Evolutionary conservation across 495 filamentous ascomycete species (phyloP), one percentile per base, ranked within the genome.

Genomic region (Hypoxylon intermedium): DNA sequence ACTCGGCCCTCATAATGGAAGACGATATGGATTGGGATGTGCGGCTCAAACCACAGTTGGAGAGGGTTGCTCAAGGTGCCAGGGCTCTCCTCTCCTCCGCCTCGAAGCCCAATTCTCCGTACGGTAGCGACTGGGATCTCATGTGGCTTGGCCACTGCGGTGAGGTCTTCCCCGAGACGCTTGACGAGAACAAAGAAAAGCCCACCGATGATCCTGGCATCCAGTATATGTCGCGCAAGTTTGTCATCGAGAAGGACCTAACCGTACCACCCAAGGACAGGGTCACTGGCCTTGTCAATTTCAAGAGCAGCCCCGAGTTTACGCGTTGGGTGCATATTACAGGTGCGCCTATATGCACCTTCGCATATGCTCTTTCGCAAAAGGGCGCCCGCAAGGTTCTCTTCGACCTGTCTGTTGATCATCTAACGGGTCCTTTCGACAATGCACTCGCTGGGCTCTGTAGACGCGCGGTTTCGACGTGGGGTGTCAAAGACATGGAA

Each of bases 361-460:
- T 79, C 47, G 72, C 77, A 16, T 87, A 87, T 66, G 83, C 83
- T 0, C 73, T 87, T 2, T 81, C 81, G 0, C 77, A 77, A 21
- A 63, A 72, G 37, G 82, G 83, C 4, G 83, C 83, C 2, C 77
- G 74, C 19, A 81, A 80, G 16, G 69, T 85, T 11, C 75, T 86
- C n/a, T 68, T 75, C 12, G 77, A 74, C 36, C 71, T 82, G 13
- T 77, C 74, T 4, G 71, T 79, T 1, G 75, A 76, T 15, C 67
- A 71, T 5, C 71, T 67, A 9, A 72, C 67, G 9, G 67, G 69
- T 11, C 72, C 78, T 2, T 79, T 80, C 40, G 83, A 84, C 44
- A 73, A 79, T 13, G 74, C 76, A 2, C 65, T 85, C n/a, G 74
- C 78, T n/a, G 56, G 73, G 9, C 70, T 82, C 61, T 85, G 82